Evolutionary conservation across 805 yeast genomes (phyloP), one percentile per base, ranked within the genome.

Genomic region (Saccharomycopsis fermentans): DNA sequence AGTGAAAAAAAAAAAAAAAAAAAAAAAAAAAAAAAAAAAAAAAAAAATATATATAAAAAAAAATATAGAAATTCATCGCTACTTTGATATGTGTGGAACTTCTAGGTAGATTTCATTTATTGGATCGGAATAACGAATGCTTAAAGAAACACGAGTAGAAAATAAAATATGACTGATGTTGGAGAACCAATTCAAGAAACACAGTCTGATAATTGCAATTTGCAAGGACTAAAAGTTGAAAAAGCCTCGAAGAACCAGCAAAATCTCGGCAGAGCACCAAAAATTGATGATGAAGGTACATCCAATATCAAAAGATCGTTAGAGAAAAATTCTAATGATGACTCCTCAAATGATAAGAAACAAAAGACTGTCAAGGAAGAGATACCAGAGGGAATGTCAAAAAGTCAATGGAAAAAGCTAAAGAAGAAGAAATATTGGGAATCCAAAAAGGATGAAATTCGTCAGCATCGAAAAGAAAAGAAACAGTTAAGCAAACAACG

Each of bases 351-450:
- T 12, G 24, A 21, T 21, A 43, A 43, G 17, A 43, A 16, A 43
- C 50, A 43, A 21, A 3, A 12, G 4, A 43, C 17, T 5, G 6
- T 47, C 6, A 56, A 56, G 24, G 47, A 51, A 1, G 62, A 58
- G n/a, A 75, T 83, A 8, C 97, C 97, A 1, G 90, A 82, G 59
- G 97, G 96, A 4, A 85, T 92, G 87, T 83, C 95, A 34, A 89
- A 87, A 67, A 79, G 80, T 16, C 91, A 87, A 59, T 92, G 90
- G 87, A 92, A 92, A 70, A 83, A 83, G 65, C 76, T 78, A 60
- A 81, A 84, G 65, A 83, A 79, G 64, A 76, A 70, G 61, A 74
- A 77, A 65, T 73, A 74, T 61, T 82, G 86, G 77, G 90, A 83
- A 52, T 85, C 78, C 54, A 77, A 78, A 48, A 84, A 87, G 67